A percentile compares a stretch with the other conserved stretches of the same genome.
Conservation (phyloP, 768 basidiomycete species). For the Galerina marginata region DNA sequence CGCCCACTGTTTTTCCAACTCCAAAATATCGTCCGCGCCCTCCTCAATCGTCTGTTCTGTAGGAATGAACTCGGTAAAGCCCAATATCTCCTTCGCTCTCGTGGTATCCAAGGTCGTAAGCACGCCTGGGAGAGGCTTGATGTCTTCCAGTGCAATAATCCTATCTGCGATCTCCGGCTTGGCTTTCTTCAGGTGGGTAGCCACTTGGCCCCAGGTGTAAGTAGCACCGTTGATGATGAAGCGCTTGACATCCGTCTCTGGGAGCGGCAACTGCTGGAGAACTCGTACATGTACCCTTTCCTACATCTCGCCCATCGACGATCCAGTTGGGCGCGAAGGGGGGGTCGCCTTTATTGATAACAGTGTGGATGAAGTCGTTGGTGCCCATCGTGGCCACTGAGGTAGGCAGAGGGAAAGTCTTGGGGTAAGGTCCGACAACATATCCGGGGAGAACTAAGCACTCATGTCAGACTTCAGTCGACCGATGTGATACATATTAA, state of each 20-base stretch:
- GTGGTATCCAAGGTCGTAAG: conserved; percentile 30
- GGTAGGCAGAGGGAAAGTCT: conserved; percentile 34
- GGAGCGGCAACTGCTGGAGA: conserved; percentile 29
- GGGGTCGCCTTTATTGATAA: conserved; percentile 32
- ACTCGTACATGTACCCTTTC: conserved; percentile 39
- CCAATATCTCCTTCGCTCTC: conserved; percentile 30
- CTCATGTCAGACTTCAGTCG: background rate
- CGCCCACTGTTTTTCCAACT: conserved; percentile 31
- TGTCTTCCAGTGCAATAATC: conserved; percentile 19
- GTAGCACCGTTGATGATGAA: conserved; percentile 35
- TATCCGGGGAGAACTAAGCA: conserved; percentile 41
- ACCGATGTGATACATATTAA: background rate
- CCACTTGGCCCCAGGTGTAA: conserved; percentile 36
- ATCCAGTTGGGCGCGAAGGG: conserved; percentile 31
- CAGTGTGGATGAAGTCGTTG: conserved; percentile 32
- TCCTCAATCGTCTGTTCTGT: conserved; percentile 33
- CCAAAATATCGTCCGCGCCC: conserved; percentile 30
- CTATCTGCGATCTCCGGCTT: conserved; percentile 17
- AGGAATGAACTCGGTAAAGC: conserved; percentile 28
- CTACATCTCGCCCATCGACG: conserved; percentile 44
- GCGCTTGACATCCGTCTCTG: conserved; percentile 30
- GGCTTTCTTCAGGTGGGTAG: conserved; percentile 27
- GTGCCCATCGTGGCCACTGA: conserved; percentile 29
- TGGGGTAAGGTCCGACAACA: conserved; percentile 42
- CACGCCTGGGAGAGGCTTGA: conserved; percentile 28